phyloP scores from a whole-genome alignment of 169 alveolate species.

The Plasmodium malariae region DNA sequence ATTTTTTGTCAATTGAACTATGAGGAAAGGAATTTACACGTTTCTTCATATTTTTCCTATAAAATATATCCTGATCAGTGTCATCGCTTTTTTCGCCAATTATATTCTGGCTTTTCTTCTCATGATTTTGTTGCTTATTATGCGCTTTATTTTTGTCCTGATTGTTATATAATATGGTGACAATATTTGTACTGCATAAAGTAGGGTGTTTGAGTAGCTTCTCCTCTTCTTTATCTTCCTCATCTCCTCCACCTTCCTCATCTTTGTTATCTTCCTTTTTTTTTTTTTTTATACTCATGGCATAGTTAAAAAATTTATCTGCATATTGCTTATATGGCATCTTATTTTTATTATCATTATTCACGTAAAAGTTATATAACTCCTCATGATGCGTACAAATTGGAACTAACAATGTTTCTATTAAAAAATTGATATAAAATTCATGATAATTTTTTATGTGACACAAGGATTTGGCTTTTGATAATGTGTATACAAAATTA shows the following conservation, averaged over 20 bases:
- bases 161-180: background rate
- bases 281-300: background rate
- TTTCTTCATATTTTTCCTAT: background rate
- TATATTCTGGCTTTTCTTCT: no score
- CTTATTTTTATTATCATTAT: constrained; percentile 39
- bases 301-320: constrained; percentile 10
- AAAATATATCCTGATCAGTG: background rate
- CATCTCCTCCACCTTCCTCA: no score
- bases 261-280: background rate
- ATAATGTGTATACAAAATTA: constrained; percentile 26
- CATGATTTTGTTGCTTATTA: no score
- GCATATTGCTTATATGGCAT: constrained; percentile 47
- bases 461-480: constrained; percentile 43
- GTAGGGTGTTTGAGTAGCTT: background rate
- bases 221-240: no score
- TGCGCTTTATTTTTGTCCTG: no score
- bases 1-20: constrained; percentile 30
- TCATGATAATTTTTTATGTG: constrained; percentile 70
- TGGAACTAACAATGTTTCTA: constrained; percentile 66
- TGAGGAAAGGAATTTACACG: background rate
- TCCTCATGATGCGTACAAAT: constrained; percentile 63
- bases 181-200: no score
- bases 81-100: background rate
- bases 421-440: constrained; percentile 50
- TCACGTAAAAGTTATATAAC: constrained; percentile 51